Evolutionary conservation across 2,329 filamentous ascomycete species (phyloP).

Genomic region (Paramyrothecium roridum): DNA sequence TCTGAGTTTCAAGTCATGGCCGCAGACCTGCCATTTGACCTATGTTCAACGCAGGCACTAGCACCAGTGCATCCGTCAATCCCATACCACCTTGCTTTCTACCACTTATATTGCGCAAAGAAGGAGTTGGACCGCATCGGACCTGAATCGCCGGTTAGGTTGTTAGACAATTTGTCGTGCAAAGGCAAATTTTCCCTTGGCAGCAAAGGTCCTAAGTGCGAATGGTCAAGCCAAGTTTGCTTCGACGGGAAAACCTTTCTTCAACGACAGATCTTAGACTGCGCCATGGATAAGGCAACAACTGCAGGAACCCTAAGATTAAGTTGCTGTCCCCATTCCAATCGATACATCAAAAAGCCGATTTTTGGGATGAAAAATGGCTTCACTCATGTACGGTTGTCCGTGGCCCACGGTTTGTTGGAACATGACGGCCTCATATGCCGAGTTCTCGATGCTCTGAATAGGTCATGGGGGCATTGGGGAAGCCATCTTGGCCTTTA

Average conservation of each 20-base stretch:
- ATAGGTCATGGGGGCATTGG: background rate
- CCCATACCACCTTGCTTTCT: background rate
- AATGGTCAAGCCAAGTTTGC: background rate
- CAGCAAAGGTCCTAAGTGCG: background rate
- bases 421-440: background rate
- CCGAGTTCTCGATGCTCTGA: background rate
- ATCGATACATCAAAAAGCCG: background rate
- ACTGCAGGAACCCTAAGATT: background rate
- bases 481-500: background rate
- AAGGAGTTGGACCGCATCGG: background rate
- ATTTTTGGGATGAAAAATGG: background rate
- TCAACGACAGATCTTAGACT: background rate
- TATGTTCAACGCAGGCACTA: background rate
- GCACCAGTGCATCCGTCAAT: background rate
- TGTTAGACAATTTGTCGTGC: background rate
- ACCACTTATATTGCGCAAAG: background rate
- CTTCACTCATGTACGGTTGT: background rate
- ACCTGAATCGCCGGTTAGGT: background rate
- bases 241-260: background rate
- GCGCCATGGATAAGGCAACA: background rate
- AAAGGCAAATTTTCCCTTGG: background rate
- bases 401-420: no score
- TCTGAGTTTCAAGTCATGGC: background rate
- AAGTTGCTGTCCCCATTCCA: background rate
- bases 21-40: background rate